A percentile compares a stretch with the other conserved stretches of the same genome.
phyloP scores from a whole-genome alignment of 2,329 filamentous ascomycete genomes.

The Calonectria multiphialidica region DNA sequence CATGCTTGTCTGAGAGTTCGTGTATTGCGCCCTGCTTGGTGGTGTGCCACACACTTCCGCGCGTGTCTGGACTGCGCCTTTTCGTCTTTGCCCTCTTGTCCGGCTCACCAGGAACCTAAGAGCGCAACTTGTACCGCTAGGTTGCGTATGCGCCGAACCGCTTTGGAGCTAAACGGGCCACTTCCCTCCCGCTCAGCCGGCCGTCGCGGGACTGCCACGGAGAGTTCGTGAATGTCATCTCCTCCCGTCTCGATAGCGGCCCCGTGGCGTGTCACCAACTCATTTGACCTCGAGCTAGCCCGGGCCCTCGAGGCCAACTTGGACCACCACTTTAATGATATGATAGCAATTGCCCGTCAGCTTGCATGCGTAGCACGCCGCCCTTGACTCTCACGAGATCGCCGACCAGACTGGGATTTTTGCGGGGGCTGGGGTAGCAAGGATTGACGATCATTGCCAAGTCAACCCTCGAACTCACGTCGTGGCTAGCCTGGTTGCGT shows the following conservation, averaged over 20 bases:
- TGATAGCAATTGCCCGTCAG: not conserved
- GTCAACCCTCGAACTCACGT: not conserved
- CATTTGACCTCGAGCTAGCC: conserved; percentile 5
- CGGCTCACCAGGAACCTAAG: not conserved
- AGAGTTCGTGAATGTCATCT: conserved; percentile 5
- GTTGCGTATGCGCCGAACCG: not conserved
- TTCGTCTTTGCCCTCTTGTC: not conserved
- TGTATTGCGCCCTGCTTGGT: not conserved
- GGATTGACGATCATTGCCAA: conserved; percentile 6
- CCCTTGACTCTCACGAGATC: not conserved
- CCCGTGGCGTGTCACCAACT: not conserved
- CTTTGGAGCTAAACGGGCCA: not conserved
- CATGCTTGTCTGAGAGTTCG: not conserved
- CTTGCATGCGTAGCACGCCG: not conserved
- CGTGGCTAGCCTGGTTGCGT: not conserved
- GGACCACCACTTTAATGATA: not conserved
- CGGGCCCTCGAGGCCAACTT: conserved; percentile 11
- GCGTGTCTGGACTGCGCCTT: not conserved
- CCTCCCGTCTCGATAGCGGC: conserved; percentile 16
- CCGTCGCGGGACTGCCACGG: not conserved
- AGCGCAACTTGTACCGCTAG: not conserved
- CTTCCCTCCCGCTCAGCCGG: not conserved
- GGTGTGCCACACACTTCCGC: not conserved
- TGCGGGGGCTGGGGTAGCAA: not conserved
- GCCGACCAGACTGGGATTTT: not conserved